Conservation (phyloP, 2,329 filamentous ascomycete species). For the Aspergillus amoenus region DNA sequence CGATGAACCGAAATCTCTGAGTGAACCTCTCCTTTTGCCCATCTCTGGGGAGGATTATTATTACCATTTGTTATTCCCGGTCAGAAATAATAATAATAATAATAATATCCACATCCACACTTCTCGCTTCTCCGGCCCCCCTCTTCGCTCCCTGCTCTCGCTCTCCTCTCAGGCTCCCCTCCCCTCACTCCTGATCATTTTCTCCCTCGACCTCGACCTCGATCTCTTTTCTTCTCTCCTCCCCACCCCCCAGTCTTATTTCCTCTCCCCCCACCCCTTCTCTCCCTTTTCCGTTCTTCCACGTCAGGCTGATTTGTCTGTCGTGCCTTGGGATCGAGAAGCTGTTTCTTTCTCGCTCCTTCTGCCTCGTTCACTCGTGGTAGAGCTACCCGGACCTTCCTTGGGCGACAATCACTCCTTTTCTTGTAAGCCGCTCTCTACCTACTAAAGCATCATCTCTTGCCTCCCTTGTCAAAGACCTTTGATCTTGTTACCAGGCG, state of each 20-base stretch:
- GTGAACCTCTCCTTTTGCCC: conserved; percentile 1
- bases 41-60: conserved; percentile 13
- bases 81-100: conserved; percentile 19
- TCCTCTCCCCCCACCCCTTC: conserved; percentile 23
- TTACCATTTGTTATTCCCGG: conserved; percentile 19
- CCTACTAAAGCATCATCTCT: conserved; percentile 10
- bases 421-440: conserved; percentile 27
- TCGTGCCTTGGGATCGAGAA: conserved; percentile 26
- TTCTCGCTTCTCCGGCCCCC: conserved; percentile 15
- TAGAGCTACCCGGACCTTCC: conserved; percentile 25
- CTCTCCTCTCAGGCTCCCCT: conserved; percentile 7
- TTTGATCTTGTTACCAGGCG: not conserved
- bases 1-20: conserved; percentile 1
- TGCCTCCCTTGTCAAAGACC: conserved; percentile 5
- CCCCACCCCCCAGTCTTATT: conserved; percentile 24
- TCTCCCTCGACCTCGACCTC: conserved; percentile 6
- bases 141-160: conserved; percentile 15
- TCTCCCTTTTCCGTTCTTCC: conserved; percentile 19
- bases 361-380: conserved; percentile 39
- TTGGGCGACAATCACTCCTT: conserved; percentile 23
- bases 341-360: conserved; percentile 14
- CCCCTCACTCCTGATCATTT: conserved; percentile 6
- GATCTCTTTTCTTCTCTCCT: conserved; percentile 1
- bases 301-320: conserved; percentile 22
- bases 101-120: conserved; percentile 20